Evolutionary conservation across 805 yeast species (phyloP), one percentile per base, ranked within the genome.

Genomic region (Wickerhamomyces mucosus): DNA sequence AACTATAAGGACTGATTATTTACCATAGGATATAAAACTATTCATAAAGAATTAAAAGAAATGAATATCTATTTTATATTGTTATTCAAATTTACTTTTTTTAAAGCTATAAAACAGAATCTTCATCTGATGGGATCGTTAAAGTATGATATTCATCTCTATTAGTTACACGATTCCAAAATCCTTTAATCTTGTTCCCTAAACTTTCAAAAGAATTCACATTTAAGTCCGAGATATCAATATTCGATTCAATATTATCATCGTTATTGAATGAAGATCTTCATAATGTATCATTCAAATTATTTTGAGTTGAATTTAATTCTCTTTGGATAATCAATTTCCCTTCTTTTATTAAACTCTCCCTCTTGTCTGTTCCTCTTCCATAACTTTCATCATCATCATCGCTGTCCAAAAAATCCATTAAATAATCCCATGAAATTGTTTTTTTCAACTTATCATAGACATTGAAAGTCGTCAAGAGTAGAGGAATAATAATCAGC

Each of bases 401-500:
- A 12, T 48, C 53, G 26, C 16, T 14, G 4, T 23, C 26, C 7
- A 23, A 6, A 4, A 23, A 13, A 50, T 27, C 19, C n/a, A 20
- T 45, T 50, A 31, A 38, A 38, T 7, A 23, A 14, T 23, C 26
- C 26, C 26, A 23, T 5, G 46, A 38, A 11, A 51, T 24, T 27
- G 26, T 45, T 30, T 33, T 44, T 29, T 72, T 76, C 14, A 80
- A 40, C 37, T 61, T 67, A 36, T 78, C 88, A 53, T 78, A 80
- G n/a, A 80, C 58, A 41, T 77, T 69, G 50, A 83, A 78, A 14
- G 63, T 41, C 2, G 88, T 71, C 26, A 84, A 52, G 2, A 71
- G 41, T 7, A 83, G 67, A 1, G 94, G 94, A n/a, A 84, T 55
- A 12, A 84, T 41, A 9, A 83, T 63, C 15, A 84, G 60, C 41